phyloP scores from a whole-genome alignment of 352 stramenopile genomes.

The Phytophthora brassicae region DNA sequence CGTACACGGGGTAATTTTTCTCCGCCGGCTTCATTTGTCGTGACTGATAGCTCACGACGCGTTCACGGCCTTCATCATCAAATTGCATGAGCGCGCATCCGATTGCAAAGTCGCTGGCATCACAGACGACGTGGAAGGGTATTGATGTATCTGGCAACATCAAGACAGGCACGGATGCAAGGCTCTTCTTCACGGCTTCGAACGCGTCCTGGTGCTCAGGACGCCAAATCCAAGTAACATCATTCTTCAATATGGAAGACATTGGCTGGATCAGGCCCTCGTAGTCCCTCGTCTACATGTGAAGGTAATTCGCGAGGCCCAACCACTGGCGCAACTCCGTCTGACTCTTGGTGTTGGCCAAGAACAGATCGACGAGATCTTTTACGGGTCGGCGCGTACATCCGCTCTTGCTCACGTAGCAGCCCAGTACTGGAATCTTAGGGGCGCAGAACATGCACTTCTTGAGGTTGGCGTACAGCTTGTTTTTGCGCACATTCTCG shows the following conservation, averaged over 20 bases:
- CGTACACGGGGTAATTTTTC: too few species aligned
- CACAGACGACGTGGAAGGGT: too few species aligned
- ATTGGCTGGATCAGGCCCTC: constrained; percentile 5
- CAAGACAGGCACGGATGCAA: too few species aligned
- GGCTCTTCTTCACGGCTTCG: constrained; percentile 11
- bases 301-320: constrained; percentile 22
- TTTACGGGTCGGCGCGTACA: constrained; percentile 12
- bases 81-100: too few species aligned
- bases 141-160: too few species aligned
- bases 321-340: constrained; percentile 16
- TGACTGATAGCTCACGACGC: constrained; percentile 21
- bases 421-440: background rate
- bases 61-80: too few species aligned
- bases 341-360: too few species aligned
- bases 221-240: constrained; percentile 7
- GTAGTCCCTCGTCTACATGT: constrained; percentile 18
- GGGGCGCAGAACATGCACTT: too few species aligned
- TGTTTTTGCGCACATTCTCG: constrained; percentile 8
- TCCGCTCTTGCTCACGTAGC: background rate
- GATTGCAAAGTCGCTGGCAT: too few species aligned
- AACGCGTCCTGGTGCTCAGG: constrained; percentile 18
- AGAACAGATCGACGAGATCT: constrained; percentile 10
- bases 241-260: constrained; percentile 24
- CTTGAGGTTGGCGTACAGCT: too few species aligned
- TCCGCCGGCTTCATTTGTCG: constrained; percentile 9